Evolutionary conservation across 2,329 filamentous ascomycete species (phyloP).

Genomic region (Graphilbum ipis-grandicollis): DNA sequence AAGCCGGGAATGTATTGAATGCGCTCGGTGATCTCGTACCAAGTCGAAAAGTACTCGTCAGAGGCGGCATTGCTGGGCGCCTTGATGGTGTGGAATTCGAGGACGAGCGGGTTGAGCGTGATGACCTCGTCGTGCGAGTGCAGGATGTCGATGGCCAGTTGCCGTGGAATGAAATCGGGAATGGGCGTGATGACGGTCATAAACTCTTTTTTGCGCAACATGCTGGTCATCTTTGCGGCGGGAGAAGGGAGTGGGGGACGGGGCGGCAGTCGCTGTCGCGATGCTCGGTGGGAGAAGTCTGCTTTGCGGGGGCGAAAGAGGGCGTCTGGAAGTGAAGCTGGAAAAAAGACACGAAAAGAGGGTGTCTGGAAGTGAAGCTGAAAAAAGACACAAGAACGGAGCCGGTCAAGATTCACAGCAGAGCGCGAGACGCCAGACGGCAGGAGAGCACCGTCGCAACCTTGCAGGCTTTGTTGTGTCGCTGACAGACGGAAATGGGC

Average conservation of each 20-base stretch:
- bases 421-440: no score
- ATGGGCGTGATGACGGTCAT: slow-evolving; percentile 56
- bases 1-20: slow-evolving; percentile 52
- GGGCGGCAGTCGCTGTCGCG: no score
- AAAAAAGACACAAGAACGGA: no score
- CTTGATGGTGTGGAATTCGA: slow-evolving; percentile 43
- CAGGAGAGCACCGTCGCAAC: no score
- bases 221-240: slow-evolving; percentile 10
- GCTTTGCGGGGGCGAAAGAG: no score
- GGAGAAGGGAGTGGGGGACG: not conserved
- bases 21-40: slow-evolving; percentile 56
- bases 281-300: no score
- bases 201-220: slow-evolving; percentile 44
- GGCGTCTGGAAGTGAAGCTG: no score
- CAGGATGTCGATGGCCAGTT: slow-evolving; percentile 55
- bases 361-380: no score
- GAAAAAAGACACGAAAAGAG: no score
- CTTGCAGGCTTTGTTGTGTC: no score
- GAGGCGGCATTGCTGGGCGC: slow-evolving; percentile 49
- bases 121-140: slow-evolving; percentile 56
- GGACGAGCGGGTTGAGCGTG: slow-evolving; percentile 51
- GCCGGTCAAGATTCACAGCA: no score
- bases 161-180: slow-evolving; percentile 50
- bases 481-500: not conserved
- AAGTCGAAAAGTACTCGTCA: slow-evolving; percentile 57